Conservation (phyloP, 2,329 filamentous ascomycete species). For the Pyrenophora teres region DNA sequence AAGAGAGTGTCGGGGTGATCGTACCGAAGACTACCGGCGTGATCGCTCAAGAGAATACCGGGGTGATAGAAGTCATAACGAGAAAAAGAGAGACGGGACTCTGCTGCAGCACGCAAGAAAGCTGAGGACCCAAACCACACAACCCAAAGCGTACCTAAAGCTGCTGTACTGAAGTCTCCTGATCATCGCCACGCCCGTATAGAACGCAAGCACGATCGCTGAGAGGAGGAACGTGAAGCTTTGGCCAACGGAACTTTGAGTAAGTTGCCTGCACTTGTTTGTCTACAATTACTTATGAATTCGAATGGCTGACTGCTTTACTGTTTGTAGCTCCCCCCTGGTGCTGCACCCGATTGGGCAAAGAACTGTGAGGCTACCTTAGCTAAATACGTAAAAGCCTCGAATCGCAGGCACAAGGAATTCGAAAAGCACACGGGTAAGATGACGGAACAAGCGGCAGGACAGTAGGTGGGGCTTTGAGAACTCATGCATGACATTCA, state of each 20-base stretch:
- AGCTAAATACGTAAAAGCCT: slow-evolving; percentile 1
- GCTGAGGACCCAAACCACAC: background rate
- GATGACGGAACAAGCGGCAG: background rate
- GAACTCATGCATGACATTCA: too few species aligned
- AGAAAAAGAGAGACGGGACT: background rate
- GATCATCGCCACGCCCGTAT: background rate
- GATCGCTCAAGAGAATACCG: too few species aligned
- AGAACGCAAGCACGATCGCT: slow-evolving; percentile 3
- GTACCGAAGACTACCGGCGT: too few species aligned
- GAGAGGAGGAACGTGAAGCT: slow-evolving; percentile 2
- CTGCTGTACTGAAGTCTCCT: background rate
- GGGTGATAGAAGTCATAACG: too few species aligned
- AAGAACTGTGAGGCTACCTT: slow-evolving; percentile 7
- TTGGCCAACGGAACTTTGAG: background rate
- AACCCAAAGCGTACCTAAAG: slow-evolving; percentile 1
- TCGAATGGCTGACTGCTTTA: background rate
- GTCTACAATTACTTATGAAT: too few species aligned
- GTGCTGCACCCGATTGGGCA: slow-evolving; percentile 10
- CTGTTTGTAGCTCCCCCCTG: background rate
- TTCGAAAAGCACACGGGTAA: slow-evolving; percentile 2
- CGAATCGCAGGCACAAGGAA: slow-evolving; percentile 6
- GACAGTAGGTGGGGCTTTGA: too few species aligned
- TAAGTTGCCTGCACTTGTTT: background rate
- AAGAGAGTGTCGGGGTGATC: too few species aligned
- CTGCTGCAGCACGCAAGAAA: background rate